Evolutionary conservation across 1,284 basidiomycete genomes (phyloP), one percentile per base, ranked within the genome.

Genomic region (Boletus sp.): DNA sequence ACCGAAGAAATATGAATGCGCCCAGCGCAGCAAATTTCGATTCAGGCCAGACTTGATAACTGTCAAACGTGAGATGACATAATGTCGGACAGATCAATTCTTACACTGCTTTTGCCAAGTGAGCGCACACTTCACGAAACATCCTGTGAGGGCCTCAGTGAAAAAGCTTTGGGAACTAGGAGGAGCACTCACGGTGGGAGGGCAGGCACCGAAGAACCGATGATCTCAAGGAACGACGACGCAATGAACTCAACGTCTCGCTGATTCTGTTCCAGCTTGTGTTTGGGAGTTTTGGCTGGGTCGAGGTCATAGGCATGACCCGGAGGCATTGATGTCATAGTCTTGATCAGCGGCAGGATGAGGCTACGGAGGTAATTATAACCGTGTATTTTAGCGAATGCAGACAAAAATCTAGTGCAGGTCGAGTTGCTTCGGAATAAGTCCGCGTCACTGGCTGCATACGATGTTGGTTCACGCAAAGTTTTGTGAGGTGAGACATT

Each of bases 1-100:
- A 85, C 79, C 93, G 80, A 26, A 95, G 72, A 65, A 95, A 94
- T 55, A 95, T 87, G 72, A 95, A 95, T 6, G 91, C 90, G 19
- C 92, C 93, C 19, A 94, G 79, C 0, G 91, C 90, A 14, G 89
- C 82, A 62, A 88, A 91, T 60, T 89, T 88, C 4, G 88, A 80
- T 48, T 91, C 85, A 0, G 90, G 89, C 82, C 88, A 94, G 4
- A 83, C 74, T 45, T 80, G 67, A 50, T 69, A 68, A 39, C 77
- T 49, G 72, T 41, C 45, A 12, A 36, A 30, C 4, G 39, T 63
- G 30, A 63, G 55, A 53, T 49, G 45, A 48, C 33, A 30, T 45
- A 19, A 51, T 33, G 44, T 30, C 43, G 25, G 9, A 41, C 23
- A 16, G 6, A 23, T 30, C 30, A 44, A 35, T n/a, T 26, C 88